Percentiles rank a stretch among this genome's conserved stretches.
Conservation (phyloP, 1,284 basidiomycete species). For the Cutaneotrichosporon sp. region DNA sequence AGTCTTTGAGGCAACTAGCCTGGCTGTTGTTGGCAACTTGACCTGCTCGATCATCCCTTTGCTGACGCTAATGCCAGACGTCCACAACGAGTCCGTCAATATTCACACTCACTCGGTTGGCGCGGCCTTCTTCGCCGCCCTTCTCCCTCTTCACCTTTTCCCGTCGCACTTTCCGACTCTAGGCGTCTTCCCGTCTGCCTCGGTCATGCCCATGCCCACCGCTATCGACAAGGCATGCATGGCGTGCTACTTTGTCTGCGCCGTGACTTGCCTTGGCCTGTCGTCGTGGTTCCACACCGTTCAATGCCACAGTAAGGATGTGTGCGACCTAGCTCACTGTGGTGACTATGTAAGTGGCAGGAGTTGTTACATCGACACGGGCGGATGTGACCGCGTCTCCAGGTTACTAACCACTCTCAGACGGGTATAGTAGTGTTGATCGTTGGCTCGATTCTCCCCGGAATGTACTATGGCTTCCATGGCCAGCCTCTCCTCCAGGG, state of each 20-base stretch:
- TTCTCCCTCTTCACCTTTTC: constrained; percentile 57
- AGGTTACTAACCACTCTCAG: too few species aligned
- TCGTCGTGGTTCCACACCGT: constrained; percentile 75
- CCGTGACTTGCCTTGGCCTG: constrained; percentile 66
- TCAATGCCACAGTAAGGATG: constrained; percentile 62
- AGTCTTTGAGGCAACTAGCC: too few species aligned
- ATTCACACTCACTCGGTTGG: constrained; percentile 82
- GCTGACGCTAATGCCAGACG: constrained; percentile 51
- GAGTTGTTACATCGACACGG: too few species aligned
- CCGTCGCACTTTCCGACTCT: constrained; percentile 49
- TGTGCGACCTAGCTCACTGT: constrained; percentile 49
- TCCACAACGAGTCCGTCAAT: constrained; percentile 87
- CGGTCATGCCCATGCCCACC: constrained; percentile 30
- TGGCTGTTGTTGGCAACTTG: too few species aligned
- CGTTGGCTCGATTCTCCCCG: constrained; percentile 75
- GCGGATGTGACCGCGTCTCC: not conserved
- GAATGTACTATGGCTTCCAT: constrained; percentile 51
- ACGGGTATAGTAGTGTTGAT: constrained; percentile 57
- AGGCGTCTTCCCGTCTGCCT: constrained; percentile 15
- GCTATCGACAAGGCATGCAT: constrained; percentile 64
- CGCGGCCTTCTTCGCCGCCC: constrained; percentile 60
- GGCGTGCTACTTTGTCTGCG: constrained; percentile 64
- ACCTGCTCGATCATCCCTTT: not conserved
- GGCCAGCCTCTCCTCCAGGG: constrained; percentile 26
- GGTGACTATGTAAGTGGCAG: constrained; percentile 45